phyloP scores from a whole-genome alignment of 495 filamentous ascomycete species.

The Emericellopsis terricola region DNA sequence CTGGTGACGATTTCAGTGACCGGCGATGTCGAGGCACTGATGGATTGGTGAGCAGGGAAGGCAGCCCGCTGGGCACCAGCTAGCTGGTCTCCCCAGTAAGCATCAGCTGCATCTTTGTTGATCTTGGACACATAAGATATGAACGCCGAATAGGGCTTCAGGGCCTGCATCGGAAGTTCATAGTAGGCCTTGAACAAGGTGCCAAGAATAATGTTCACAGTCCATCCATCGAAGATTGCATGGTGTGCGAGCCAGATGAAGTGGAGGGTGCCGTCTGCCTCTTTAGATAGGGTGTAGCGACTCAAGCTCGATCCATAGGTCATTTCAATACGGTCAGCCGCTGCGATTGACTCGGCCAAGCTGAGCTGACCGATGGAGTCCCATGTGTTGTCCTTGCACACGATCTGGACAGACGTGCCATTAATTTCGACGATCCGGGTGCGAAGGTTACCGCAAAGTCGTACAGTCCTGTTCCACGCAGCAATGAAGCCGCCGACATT shows the following conservation, averaged over 20 bases:
- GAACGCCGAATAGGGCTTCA: conserved; percentile 1
- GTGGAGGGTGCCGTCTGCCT: conserved; percentile 4
- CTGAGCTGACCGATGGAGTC: background rate
- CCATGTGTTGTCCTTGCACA: conserved; percentile 1
- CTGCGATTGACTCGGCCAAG: background rate
- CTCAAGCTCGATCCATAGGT: conserved; percentile 6
- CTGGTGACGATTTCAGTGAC: background rate
- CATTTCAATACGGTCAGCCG: conserved; percentile 1
- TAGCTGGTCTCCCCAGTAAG: background rate
- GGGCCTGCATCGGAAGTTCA: background rate
- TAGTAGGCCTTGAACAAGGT: conserved; percentile 2
- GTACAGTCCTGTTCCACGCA: background rate
- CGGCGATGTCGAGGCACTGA: conserved; percentile 6
- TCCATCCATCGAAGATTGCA: conserved; percentile 1
- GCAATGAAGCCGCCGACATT: background rate
- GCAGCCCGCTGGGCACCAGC: conserved; percentile 12
- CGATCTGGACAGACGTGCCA: background rate
- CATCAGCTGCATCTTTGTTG: background rate
- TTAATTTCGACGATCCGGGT: background rate
- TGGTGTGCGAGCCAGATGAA: conserved; percentile 31
- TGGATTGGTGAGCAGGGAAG: conserved; percentile 5
- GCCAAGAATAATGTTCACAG: background rate
- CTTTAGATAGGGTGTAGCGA: conserved; percentile 10
- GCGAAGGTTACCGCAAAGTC: background rate
- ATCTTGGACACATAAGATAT: background rate